A percentile compares a stretch with the other conserved stretches of the same genome.
These are phyloP conservation scores for Hyaloscypha bicolor DNA, from an alignment of 495 filamentous ascomycete genomes.

Conservation along the genomic window DNA sequence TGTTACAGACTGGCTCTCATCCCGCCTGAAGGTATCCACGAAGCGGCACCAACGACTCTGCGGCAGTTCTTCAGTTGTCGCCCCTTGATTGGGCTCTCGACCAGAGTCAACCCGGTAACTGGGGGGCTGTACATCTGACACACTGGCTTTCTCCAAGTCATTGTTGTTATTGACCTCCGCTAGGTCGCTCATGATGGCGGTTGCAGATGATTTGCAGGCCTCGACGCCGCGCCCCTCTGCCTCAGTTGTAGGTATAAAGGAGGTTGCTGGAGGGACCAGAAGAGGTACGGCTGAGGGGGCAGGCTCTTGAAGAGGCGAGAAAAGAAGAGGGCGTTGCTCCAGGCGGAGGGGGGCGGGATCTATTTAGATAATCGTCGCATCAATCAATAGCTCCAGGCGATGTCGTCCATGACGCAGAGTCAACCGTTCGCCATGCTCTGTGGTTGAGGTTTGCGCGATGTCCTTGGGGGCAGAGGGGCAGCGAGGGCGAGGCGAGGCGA, in stretches of 20 bases:
- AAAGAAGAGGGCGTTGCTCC: background rate
- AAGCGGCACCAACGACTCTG: slow-evolving; percentile 48
- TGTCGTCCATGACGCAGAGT: background rate
- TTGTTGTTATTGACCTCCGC: background rate
- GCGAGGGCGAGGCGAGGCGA: no score
- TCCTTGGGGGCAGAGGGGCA: background rate
- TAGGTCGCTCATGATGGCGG: background rate
- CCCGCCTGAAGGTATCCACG: slow-evolving; percentile 79
- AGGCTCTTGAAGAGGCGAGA: background rate
- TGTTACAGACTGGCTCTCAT: slow-evolving; percentile 67
- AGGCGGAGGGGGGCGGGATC: background rate
- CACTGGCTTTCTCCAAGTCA: slow-evolving; percentile 6
- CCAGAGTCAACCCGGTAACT: background rate
- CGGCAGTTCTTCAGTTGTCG: background rate
- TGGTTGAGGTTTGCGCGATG: background rate
- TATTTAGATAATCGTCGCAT: background rate
- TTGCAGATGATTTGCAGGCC: background rate
- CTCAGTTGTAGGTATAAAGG: background rate
- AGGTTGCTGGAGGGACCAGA: background rate
- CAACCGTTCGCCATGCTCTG: background rate
- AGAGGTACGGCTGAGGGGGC: background rate
- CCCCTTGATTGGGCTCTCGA: background rate
- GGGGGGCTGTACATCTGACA: background rate
- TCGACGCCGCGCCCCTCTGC: background rate
- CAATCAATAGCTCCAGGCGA: background rate